Evolutionary conservation across 2,329 filamentous ascomycete genomes (phyloP), one percentile per base, ranked within the genome.

Genomic region (Monilinia aucupariae): DNA sequence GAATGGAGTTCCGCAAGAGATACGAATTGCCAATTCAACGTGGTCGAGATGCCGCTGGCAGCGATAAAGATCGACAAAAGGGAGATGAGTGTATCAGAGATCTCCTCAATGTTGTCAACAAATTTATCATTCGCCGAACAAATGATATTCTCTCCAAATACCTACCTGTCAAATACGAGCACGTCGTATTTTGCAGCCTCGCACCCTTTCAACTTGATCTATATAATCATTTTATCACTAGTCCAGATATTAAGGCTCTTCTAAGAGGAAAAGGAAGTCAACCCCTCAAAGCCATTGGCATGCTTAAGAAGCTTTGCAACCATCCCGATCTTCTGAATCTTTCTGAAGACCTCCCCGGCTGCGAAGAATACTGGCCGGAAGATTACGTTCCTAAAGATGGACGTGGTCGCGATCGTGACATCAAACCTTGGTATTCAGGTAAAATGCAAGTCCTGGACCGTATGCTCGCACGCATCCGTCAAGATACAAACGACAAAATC

Each of bases 101-200:
- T 71, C 82, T 99, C 17, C 84, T 96, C 3, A 80, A 81, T 2
- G 80, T 96, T 51, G 94, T 99, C 73, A 99, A 97, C 78, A 97
- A 96, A 72, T 99, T 99, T 77, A 96, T 99, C 74, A 99, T 99
- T 71, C 89, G 94, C 64, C 87, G 94, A 64, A 97, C 93, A 4
- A 99, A 99, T 81, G 94, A 99, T 73, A 96, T 99, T 66, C 78
- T 99, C 30, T 97, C 93, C 59, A 99, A 99, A 75, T 99, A 99
- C 73, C 78, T 99, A 64, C 94, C 94, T 0, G 87, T 97, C 79
- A 99, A 99, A 79, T 99, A 99, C 76, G 94, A 99, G 76, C 94
- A 99, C 74, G 94, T 99, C 37, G 94, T 99, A 0, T 99, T 99
- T 77, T 99, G 94, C 81, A 93, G 93, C 70, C 82, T 96, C 52